phyloP scores from a whole-genome alignment of 495 filamentous ascomycete genomes.

The Penicillium simplicissimum region DNA sequence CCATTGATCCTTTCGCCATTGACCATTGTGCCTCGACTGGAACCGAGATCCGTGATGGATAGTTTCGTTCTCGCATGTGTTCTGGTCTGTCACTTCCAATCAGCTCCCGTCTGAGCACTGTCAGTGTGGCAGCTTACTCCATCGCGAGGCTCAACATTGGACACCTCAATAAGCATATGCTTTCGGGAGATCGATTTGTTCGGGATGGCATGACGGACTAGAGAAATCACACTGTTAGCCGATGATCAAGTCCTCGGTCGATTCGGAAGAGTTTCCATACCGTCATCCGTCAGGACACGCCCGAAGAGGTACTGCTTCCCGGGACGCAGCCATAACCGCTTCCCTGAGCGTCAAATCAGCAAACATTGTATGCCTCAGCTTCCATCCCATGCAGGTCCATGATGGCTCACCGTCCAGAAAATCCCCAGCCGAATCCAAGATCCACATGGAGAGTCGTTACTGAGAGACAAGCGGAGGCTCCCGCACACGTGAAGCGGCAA shows the following conservation, averaged over 20 bases:
- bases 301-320: constrained; percentile 82
- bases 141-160: constrained; percentile 62
- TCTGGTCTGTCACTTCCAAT: constrained; percentile 34
- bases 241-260: neutral
- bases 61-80: constrained; percentile 63
- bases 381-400: neutral
- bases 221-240: constrained; percentile 12
- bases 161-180: constrained; percentile 78
- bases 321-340: constrained; percentile 78
- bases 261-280: constrained; percentile 19
- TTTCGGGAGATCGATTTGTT: constrained; percentile 84
- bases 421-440: constrained; percentile 49
- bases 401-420: constrained; percentile 40
- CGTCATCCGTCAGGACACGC: constrained; percentile 55
- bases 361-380: neutral
- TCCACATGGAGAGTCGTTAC: constrained; percentile 41
- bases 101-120: constrained; percentile 9
- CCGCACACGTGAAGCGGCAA: constrained; percentile 31
- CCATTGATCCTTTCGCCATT: constrained; percentile 69
- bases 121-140: constrained; percentile 53
- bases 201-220: constrained; percentile 59
- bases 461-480: constrained; percentile 5
- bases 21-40: constrained; percentile 77
- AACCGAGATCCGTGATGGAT: constrained; percentile 66
- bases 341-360: constrained; percentile 50